These are phyloP conservation scores for Grosmannia huntii DNA, from an alignment of 2,329 filamentous ascomycete genomes.

Conservation along the genomic window DNA sequence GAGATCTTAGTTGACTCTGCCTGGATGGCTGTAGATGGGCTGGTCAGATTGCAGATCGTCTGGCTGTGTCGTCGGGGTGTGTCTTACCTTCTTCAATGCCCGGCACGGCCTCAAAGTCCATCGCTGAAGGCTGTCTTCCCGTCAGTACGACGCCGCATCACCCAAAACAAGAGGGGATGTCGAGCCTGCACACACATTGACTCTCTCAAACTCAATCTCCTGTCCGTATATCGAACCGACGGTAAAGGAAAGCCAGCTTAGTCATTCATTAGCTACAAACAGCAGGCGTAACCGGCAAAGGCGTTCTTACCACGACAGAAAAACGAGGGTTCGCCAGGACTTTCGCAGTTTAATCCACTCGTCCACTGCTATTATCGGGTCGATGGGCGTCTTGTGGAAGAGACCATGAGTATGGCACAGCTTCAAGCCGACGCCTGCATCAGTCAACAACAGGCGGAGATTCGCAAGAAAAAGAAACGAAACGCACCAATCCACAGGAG, in stretches of 20 bases:
- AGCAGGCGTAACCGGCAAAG: not conserved
- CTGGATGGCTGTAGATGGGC: conserved; percentile 15
- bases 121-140: conserved; percentile 10
- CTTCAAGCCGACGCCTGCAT: conserved; percentile 15
- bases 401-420: conserved; percentile 15
- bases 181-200: conserved; percentile 8
- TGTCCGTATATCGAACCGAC: conserved; percentile 18
- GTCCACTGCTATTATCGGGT: conserved; percentile 2
- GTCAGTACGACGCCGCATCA: not conserved
- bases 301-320: conserved; percentile 16
- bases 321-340: conserved; percentile 19
- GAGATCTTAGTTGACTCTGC: conserved; percentile 18
- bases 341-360: conserved; percentile 15
- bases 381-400: conserved; percentile 4
- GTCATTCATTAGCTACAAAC: not conserved
- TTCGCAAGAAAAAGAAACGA: too few relatives aligned
- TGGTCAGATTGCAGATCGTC: not conserved
- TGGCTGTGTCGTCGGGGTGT: not conserved
- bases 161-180: not conserved
- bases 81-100: conserved; percentile 15
- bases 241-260: conserved; percentile 19
- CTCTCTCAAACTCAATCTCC: conserved; percentile 12
- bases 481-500: conserved; percentile 20
- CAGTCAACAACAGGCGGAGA: too few relatives aligned
- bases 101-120: conserved; percentile 13